These are phyloP conservation scores for Hyaloscypha hepaticicola DNA, from an alignment of 495 filamentous ascomycete genomes.

Conservation along the genomic window DNA sequence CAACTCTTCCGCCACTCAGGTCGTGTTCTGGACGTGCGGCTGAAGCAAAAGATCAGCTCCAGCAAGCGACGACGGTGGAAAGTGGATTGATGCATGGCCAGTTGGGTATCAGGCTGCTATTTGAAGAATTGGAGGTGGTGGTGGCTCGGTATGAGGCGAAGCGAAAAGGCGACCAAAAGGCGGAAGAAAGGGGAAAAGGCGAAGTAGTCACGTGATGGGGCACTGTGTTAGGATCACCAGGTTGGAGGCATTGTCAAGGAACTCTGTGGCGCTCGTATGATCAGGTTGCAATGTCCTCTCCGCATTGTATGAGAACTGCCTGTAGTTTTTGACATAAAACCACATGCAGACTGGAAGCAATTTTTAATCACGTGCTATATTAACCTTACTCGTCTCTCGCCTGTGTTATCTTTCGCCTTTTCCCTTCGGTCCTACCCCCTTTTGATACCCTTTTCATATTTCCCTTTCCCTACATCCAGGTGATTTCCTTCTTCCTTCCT, in stretches of 20 bases:
- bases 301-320: not conserved
- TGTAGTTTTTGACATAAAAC: not conserved
- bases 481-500: not conserved
- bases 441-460: not conserved
- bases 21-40: not conserved
- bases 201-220: not conserved
- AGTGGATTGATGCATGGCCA: not conserved
- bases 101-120: conserved; percentile 7
- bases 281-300: not conserved
- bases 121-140: not conserved
- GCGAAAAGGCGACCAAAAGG: conserved; percentile 6
- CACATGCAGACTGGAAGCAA: not conserved
- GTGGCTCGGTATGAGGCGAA: conserved; percentile 10
- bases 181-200: conserved; percentile 5
- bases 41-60: not conserved
- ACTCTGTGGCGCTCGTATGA: not conserved
- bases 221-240: not conserved
- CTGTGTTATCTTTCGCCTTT: not conserved
- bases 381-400: not conserved
- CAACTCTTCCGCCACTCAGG: not conserved
- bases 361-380: not conserved
- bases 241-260: not conserved
- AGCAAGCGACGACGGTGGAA: conserved; percentile 6
- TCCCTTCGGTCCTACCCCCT: conserved; percentile 6
- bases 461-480: not conserved